Conservation (phyloP, 345 rosid species). For the Hirschfeldia incana region DNA sequence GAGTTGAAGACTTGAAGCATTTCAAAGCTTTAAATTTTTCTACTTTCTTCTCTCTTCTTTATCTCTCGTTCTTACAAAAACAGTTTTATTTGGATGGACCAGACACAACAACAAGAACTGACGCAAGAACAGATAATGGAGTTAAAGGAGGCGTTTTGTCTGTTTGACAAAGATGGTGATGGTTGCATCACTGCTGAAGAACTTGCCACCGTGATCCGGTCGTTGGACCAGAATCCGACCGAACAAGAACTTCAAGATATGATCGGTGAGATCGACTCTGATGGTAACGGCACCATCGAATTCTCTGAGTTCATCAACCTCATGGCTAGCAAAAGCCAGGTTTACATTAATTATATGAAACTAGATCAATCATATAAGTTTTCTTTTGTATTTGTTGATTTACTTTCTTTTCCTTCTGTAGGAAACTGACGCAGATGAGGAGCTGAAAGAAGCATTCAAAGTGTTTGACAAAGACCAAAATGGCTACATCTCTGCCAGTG, state of each 20-base stretch:
- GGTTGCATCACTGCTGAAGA: constrained; percentile 85
- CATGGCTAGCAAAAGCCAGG: constrained; percentile 74
- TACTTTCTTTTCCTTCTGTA: constrained; percentile 10
- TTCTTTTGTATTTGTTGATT: not conserved
- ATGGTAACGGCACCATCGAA: constrained; percentile 73
- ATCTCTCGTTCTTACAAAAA: constrained; percentile 6
- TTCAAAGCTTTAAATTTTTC: constrained; percentile 8
- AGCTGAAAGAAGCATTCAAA: constrained; percentile 80
- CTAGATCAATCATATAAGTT: not conserved
- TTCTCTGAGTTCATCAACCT: constrained; percentile 68
- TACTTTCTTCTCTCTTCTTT: not conserved
- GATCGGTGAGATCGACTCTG: constrained; percentile 69
- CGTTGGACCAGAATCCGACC: constrained; percentile 71
- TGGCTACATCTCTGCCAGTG: constrained; percentile 76
- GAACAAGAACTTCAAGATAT: constrained; percentile 71
- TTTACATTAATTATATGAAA: constrained; percentile 1
- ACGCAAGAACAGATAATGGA: constrained; percentile 68
- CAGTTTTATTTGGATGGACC: constrained; percentile 30
- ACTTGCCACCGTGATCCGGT: constrained; percentile 68
- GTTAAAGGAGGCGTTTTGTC: constrained; percentile 72
- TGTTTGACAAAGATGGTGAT: constrained; percentile 73
- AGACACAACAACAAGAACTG: constrained; percentile 37
- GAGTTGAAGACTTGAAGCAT: constrained; percentile 8
- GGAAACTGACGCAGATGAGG: constrained; percentile 78
- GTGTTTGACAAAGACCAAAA: constrained; percentile 90